Base-by-base conservation (phyloP, 257 asterid genomes). In the Verbascum thapsus region DNA sequence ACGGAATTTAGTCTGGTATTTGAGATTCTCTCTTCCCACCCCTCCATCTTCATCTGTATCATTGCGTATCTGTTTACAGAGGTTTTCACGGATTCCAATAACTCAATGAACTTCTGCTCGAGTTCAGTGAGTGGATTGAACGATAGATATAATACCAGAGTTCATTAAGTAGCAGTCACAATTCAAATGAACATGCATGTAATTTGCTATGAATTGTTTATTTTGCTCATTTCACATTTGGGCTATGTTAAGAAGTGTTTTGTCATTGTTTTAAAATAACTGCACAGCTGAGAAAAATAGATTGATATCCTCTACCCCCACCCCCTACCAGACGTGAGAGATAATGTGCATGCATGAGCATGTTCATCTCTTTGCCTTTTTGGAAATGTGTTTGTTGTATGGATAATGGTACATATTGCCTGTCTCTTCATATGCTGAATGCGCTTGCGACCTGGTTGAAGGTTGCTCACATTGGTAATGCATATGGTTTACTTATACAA, bases 161-260 rank as follows among this genome's bases (percentile, higher is more conserved):
- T 19, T 32, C 45, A 30, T 44, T 32, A 34, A 18, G 60, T 52
- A 58, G 69, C 38, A 63, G 15, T n/a, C 9, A 10, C 61, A 47
- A 49, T 48, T 40, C 61, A 20, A 65, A 55, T 68, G 45, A 63
- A 47, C 20, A 3, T 61, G 16, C 48, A 52, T 63, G 72, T 35
- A 55, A 20, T 41, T 10, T 43, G 16, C 34, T 58, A 42, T 8
- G 15, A 8, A 57, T 34, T 66, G 45, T 22, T 48, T 52, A 4
- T 37, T 42, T 41, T 15, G 43, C 20, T 68, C 44, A 17, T 48
- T 34, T 60, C 58, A 5, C 53, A 8, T 63, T 12, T 54, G 15
- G 22, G 32, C 7, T 17, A 20, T 51, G 10, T 40, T 17, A 15
- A 48, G 22, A 43, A 45, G 40, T 26, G 41, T 43, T 30, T 52